Evolutionary conservation across 345 rosid species (phyloP).

Genomic region (Moricandia arvensis): DNA sequence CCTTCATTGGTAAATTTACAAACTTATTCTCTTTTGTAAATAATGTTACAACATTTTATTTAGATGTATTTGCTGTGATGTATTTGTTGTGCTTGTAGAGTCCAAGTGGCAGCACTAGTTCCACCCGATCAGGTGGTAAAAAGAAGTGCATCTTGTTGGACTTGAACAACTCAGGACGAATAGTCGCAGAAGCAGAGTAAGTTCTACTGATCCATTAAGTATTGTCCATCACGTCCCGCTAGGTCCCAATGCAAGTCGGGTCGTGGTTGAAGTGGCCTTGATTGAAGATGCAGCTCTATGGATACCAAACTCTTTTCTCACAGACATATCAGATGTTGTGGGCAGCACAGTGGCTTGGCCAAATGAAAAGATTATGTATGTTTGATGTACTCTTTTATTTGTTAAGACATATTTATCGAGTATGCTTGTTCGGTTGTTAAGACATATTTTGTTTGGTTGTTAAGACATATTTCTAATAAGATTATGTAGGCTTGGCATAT

Average conservation of each 20-base stretch:
- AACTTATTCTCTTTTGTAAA: not conserved
- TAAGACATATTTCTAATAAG: no score
- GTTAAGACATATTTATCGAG: no score
- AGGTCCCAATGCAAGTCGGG: not conserved
- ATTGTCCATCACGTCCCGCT: not conserved
- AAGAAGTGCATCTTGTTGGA: not conserved
- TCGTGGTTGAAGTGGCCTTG: not conserved
- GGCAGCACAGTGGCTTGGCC: not conserved
- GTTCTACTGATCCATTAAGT: not conserved
- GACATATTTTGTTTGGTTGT: not conserved
- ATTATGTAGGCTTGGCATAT: no score
- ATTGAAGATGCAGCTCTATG: no score
- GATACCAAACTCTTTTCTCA: no score
- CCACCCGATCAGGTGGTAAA: not conserved
- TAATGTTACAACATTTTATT: not conserved
- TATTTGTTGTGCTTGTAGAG: not conserved
- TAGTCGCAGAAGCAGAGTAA: not conserved
- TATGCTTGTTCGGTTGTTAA: not conserved
- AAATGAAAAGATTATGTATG: not conserved
- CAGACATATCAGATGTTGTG: not conserved
- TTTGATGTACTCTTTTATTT: not conserved
- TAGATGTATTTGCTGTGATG: not conserved
- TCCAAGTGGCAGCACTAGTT: not conserved
- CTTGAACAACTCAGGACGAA: not conserved
- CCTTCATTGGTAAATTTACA: not conserved